These are phyloP conservation scores for Aspergillus ustus DNA, from an alignment of 2,329 filamentous ascomycete species.

Conservation along the genomic window DNA sequence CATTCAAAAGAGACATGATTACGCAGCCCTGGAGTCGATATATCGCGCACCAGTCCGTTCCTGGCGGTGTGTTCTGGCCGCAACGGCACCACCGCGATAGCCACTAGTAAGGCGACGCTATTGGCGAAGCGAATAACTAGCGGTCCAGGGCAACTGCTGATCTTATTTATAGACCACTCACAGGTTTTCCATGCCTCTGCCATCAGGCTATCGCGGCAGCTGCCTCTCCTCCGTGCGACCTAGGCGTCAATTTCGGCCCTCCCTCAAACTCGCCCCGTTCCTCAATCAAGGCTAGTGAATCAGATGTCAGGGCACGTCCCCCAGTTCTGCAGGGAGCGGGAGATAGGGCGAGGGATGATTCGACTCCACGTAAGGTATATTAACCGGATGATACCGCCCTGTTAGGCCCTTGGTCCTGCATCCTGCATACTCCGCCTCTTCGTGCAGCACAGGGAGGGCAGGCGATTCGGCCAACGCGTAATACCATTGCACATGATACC, in stretches of 20 bases:
- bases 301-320: conserved; percentile 13
- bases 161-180: conserved; percentile 19
- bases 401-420: conserved; percentile 18
- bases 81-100: conserved; percentile 8
- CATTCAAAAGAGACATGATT: not conserved
- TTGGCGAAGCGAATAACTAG: conserved; percentile 21
- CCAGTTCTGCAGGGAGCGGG: conserved; percentile 4
- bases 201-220: conserved; percentile 13
- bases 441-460: conserved; percentile 21
- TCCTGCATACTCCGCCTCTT: conserved; percentile 25
- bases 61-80: conserved; percentile 14
- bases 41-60: not conserved
- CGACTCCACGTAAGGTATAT: conserved; percentile 22
- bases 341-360: conserved; percentile 12
- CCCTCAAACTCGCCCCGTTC: conserved; percentile 1
- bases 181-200: conserved; percentile 14
- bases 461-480: conserved; percentile 27
- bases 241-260: conserved; percentile 1
- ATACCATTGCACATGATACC: conserved; percentile 25
- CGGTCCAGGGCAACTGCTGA: conserved; percentile 18
- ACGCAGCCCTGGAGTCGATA: not conserved
- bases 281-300: not conserved
- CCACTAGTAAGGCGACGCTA: conserved; percentile 20
- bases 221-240: conserved; percentile 7
- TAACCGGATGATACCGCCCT: conserved; percentile 14